Evolutionary conservation across 805 yeast genomes (phyloP), one percentile per base, ranked within the genome.

Genomic region (Kazachstania psychrophila): DNA sequence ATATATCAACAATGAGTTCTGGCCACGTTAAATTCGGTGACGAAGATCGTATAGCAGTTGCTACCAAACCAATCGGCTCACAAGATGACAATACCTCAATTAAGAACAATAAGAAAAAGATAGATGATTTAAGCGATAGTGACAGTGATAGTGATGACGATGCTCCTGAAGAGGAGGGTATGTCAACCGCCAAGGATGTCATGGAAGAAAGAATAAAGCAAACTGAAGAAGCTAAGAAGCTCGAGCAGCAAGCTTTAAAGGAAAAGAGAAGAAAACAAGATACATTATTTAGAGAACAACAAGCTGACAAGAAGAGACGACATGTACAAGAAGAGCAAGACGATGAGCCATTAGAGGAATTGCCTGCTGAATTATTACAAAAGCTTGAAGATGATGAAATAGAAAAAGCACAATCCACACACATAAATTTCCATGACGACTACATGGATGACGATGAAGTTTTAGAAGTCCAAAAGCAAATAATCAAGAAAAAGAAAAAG

Each of bases 131-230:
- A 16, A 18, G 10, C 35, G 40, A 34, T 9, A 38, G 38, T 17
- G 55, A 49, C 11, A 48, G 54, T 31, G 58, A 51, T 15, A 60
- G 49, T 32, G 68, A 62, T 40, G 69, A 62, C 38, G 75, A 68
- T 15, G 74, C 76, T 1, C 77, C 77, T 36, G 75, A 70, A 39
- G 76, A 71, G 44, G 74, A 68, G 33, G 56, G 57, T 8, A 34
- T 59, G 33, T 41, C 58, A 28, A 27, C 52, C 23, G 62, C 61
- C 18, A 47, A 48, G 25, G 26, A 43, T 15, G 35, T 44, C 37
- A 34, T 50, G 25, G 55, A 59, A 42, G 40, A 45, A 34, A 38
- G 54, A 42, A 31, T 48, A 31, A 43, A 48, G 43, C 40, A 54
- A 25, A 45, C 55, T 31, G 59, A 52, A 33, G 52, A 56, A 24